These are phyloP conservation scores for Coleophoma cylindrospora DNA, from an alignment of 2,329 filamentous ascomycete species.

Conservation along the genomic window DNA sequence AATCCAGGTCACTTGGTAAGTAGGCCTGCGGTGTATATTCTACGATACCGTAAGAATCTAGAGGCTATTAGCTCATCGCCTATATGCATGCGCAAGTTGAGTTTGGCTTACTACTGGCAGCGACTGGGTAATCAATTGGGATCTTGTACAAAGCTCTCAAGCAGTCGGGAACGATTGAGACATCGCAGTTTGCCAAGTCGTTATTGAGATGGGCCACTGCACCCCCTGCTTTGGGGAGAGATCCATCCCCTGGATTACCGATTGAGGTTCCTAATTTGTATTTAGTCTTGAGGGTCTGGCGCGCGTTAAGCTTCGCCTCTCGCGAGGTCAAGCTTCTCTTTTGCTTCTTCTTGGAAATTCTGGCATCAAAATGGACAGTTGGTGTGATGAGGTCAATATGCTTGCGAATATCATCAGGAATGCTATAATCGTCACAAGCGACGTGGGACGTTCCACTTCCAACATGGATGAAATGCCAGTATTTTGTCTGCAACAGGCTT, in stretches of 20 bases:
- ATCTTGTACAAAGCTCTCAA: slow-evolving; percentile 44
- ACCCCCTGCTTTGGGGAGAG: slow-evolving; percentile 25
- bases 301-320: background rate
- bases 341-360: slow-evolving; percentile 3
- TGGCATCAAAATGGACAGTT: slow-evolving; percentile 21
- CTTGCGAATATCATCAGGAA: slow-evolving; percentile 13
- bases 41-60: slow-evolving; percentile 45
- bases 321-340: slow-evolving; percentile 13
- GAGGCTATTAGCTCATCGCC: background rate
- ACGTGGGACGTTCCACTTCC: slow-evolving; percentile 37
- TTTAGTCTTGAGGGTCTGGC: background rate
- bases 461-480: slow-evolving; percentile 34
- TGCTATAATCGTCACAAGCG: slow-evolving; percentile 19
- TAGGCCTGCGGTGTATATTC: slow-evolving; percentile 48
- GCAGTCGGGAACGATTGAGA: slow-evolving; percentile 49
- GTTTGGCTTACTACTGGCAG: slow-evolving; percentile 7
- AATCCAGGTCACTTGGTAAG: slow-evolving; percentile 41
- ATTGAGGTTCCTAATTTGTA: slow-evolving; percentile 33
- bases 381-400: slow-evolving; percentile 24
- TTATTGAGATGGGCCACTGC: slow-evolving; percentile 8
- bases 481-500: slow-evolving; percentile 44
- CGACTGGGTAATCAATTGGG: slow-evolving; percentile 28
- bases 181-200: slow-evolving; percentile 35
- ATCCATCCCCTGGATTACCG: slow-evolving; percentile 24
- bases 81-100: background rate